Base-by-base conservation (phyloP, 495 filamentous ascomycete genomes). In the Immersiella caudata region DNA sequence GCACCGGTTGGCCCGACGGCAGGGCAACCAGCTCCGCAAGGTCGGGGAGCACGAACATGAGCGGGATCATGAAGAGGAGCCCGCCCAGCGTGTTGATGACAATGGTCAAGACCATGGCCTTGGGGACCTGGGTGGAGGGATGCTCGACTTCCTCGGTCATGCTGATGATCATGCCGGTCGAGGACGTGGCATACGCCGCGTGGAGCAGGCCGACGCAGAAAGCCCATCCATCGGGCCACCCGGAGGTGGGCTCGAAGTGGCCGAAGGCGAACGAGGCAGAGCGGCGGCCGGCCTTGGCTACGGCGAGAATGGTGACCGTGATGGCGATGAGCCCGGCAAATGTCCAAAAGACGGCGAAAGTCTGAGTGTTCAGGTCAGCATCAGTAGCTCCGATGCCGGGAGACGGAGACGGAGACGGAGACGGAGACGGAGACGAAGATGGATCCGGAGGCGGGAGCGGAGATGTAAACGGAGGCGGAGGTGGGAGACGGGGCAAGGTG, bases 141-240 rank as follows among this genome's bases (percentile, higher is more conserved):
- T 70, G 74, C 68, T 74, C 73, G 11, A 84, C 82, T 71, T 84
- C 82, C 67, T 84, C 82, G 67, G 81, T 83, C 82, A 84, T 84
- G 52, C 78, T 80, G 62, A 84, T 79, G 57, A 84, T 81, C 82
- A 84, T 84, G 70, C 82, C 82, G 6, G 82, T 84, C n/a, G 80
- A 82, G 26, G 82, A 84, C 9, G 82, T 83, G 50, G 81, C 82
- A 62, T 84, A 84, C 40, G 74, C 82, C 49, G 81, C 81, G 60
- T 83, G 81, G 22, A 84, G 71, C 29, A 84, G 73, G 61, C 82
- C 82, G 35, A 84, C 79, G 33, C 76, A 72, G 72, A 83, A 83
- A 0, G 82, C 80, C 82, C 82, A 84, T 29, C 82, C 82, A 18
- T 74, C 77, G 0, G 78, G 77, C 82, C 82, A 84, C 12, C 82